Conservation (phyloP, 2,329 filamentous ascomycete species). For the Clarireedia homoeocarpa region DNA sequence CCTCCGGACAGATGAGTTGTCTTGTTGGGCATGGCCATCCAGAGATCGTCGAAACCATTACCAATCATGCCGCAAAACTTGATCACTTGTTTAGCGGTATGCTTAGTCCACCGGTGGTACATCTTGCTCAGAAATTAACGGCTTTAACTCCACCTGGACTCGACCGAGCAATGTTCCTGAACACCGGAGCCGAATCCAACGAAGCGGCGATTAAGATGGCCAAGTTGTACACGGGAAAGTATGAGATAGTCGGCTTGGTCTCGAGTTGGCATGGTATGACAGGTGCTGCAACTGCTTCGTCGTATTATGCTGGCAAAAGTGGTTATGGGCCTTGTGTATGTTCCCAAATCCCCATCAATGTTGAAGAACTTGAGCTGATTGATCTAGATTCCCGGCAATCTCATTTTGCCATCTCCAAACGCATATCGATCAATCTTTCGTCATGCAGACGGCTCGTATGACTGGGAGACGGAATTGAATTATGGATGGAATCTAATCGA, state of each 20-base stretch:
- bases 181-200: slow-evolving; percentile 48
- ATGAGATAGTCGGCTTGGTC: slow-evolving; percentile 53
- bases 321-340: slow-evolving; percentile 33
- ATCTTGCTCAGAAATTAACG: slow-evolving; percentile 44
- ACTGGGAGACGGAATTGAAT: slow-evolving; percentile 57
- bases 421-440: slow-evolving; percentile 55
- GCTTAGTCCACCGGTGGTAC: slow-evolving; percentile 48
- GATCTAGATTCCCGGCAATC: slow-evolving; percentile 44
- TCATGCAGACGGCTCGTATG: slow-evolving; percentile 49
- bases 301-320: slow-evolving; percentile 45
- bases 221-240: slow-evolving; percentile 56
- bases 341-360: background rate
- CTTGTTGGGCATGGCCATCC: slow-evolving; percentile 50
- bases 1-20: slow-evolving; percentile 53
- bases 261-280: slow-evolving; percentile 57
- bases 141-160: slow-evolving; percentile 40
- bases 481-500: slow-evolving; percentile 57
- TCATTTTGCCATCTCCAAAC: slow-evolving; percentile 51
- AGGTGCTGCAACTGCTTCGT: slow-evolving; percentile 41
- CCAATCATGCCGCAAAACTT: slow-evolving; percentile 40
- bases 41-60: slow-evolving; percentile 47
- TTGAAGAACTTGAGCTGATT: background rate
- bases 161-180: slow-evolving; percentile 50
- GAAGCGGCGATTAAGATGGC: slow-evolving; percentile 59
- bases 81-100: slow-evolving; percentile 54